These are phyloP conservation scores for Monosporascus sp. DNA, from an alignment of 2,329 filamentous ascomycete genomes.

Conservation along the genomic window DNA sequence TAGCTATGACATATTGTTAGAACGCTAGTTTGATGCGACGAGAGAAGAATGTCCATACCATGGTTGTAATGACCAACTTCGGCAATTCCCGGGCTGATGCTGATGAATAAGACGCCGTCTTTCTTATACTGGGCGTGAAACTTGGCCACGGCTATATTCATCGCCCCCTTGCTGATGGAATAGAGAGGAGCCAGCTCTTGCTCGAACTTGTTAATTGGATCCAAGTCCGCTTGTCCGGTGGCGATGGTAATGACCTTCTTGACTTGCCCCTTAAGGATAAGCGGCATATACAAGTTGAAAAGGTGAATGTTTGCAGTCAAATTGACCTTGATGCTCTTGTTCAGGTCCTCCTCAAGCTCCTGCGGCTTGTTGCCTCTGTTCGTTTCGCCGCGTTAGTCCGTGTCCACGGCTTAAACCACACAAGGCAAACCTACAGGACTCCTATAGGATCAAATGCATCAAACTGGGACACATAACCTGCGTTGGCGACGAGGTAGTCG, in stretches of 20 bases:
- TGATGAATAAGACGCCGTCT: slow-evolving; percentile 40
- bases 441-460: slow-evolving; percentile 27
- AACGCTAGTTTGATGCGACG: no score
- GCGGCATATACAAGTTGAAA: slow-evolving; percentile 46
- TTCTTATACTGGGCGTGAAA: slow-evolving; percentile 36
- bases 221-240: slow-evolving; percentile 40
- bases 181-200: slow-evolving; percentile 48
- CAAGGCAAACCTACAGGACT: slow-evolving; percentile 24
- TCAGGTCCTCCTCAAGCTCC: slow-evolving; percentile 30
- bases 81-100: slow-evolving; percentile 39
- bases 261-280: slow-evolving; percentile 40
- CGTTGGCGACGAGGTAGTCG: slow-evolving; percentile 51
- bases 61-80: slow-evolving; percentile 25
- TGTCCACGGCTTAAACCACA: background rate
- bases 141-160: slow-evolving; percentile 26
- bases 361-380: slow-evolving; percentile 25
- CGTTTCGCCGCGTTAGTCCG: background rate
- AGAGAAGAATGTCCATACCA: background rate
- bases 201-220: slow-evolving; percentile 18
- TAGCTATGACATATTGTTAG: no score
- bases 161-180: slow-evolving; percentile 29
- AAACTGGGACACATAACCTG: slow-evolving; percentile 20
- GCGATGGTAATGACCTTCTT: slow-evolving; percentile 53
- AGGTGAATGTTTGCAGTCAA: slow-evolving; percentile 47
- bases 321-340: slow-evolving; percentile 38